A percentile compares a stretch with the other conserved stretches of the same genome.
These are phyloP conservation scores for Microcyclospora tardicrescens DNA, from an alignment of 2,329 filamentous ascomycete species.

Conservation along the genomic window DNA sequence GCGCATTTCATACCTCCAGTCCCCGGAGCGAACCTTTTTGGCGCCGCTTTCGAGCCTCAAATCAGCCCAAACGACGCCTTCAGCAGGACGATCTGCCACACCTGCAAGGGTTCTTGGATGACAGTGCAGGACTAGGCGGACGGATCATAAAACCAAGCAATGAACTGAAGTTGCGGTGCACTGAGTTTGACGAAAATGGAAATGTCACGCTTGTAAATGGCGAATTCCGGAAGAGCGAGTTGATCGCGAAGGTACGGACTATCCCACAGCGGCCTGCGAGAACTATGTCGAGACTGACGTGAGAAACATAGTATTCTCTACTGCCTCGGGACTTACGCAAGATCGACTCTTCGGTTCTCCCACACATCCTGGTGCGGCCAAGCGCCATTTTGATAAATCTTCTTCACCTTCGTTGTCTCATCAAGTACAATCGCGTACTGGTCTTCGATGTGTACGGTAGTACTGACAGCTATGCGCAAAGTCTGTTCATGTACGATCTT, in stretches of 20 bases:
- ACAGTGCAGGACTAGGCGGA: constrained; percentile 46
- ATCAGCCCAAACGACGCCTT: constrained; percentile 16
- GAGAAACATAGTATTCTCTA: constrained; percentile 59
- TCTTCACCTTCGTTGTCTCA: constrained; percentile 87
- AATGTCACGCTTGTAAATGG: constrained; percentile 86
- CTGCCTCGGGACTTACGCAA: constrained; percentile 91
- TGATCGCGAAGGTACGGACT: constrained; percentile 60
- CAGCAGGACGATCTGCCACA: constrained; percentile 47
- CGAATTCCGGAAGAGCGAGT: constrained; percentile 93
- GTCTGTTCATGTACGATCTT: constrained; percentile 93
- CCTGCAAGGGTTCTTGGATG: constrained; percentile 41
- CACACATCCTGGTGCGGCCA: constrained; percentile 86
- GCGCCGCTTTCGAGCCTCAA: constrained; percentile 13
- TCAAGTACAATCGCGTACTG: constrained; percentile 86
- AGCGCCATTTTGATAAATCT: constrained; percentile 91
- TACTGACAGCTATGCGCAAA: constrained; percentile 87
- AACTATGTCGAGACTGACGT: neutral
- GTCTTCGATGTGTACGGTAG: constrained; percentile 95
- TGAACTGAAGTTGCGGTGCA: constrained; percentile 78
- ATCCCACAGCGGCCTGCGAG: constrained; percentile 33
- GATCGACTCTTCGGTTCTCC: constrained; percentile 90
- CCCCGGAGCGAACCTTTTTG: constrained; percentile 14
- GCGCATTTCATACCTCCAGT: constrained; percentile 10
- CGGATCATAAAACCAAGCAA: constrained; percentile 67
- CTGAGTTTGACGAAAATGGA: constrained; percentile 85